Evolutionary conservation across 345 rosid species (phyloP), one percentile per base, ranked within the genome.

Genomic region (Populus deltoides): DNA sequence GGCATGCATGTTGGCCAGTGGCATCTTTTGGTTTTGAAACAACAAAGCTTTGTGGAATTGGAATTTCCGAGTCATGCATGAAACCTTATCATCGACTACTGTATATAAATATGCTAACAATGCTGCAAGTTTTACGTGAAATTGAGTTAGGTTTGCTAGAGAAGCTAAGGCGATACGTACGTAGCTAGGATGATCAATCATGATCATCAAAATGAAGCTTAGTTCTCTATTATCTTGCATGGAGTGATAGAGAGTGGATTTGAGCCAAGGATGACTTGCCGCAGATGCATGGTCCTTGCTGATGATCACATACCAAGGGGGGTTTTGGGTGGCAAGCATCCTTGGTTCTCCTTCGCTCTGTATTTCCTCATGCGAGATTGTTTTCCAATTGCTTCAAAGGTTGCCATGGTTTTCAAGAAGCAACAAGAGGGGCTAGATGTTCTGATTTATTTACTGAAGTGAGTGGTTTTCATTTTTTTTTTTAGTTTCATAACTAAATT

Each of bases 331-430:
- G 57, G 57, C 8, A 51, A 2, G 85, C 85, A 83, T 83, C 80
- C 85, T 86, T 88, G 91, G 90, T 88, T 88, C 85, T 73, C 77
- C 82, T 86, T 73, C 72, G 75, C 83, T 88, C 87, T 80, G 81
- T 85, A 65, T 78, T 87, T 86, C 77, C 87, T 83, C 89, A 85
- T 85, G 89, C 73, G 22, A 85, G 77, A 43, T 68, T 59, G 3
- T 0, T 31, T 29, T 7, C 22, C 20, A 3, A 5, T 51, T 51
- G n/a, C 57, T 51, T 51, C 57, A 17, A 51, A 22, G 18, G 5
- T 45, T 31, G 49, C 5, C 16, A 1, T 45, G 49, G 13, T 45
- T 3, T 45, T 45, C 49, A 11, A 45, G 16, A 12, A 45, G 3
- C 49, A 45, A 45, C 49, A 45, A 45, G 49, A 45, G 49, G 16